Conservation (phyloP, 2,329 filamentous ascomycete genomes). For the Cadophora luteo-olivacea region DNA sequence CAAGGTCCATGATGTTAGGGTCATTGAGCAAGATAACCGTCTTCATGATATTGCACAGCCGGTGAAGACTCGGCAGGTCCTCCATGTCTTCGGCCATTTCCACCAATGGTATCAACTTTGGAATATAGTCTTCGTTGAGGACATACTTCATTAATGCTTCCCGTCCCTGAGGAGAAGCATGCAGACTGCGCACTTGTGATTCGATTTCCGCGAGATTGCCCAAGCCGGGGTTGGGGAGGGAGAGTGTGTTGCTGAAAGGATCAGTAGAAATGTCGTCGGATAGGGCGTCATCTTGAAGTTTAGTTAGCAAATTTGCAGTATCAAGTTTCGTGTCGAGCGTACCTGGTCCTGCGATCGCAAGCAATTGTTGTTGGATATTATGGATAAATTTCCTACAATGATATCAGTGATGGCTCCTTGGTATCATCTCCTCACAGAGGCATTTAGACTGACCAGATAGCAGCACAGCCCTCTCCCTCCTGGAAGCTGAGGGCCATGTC, state of each 20-base stretch:
- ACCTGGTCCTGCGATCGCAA: constrained; percentile 69
- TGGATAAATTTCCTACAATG: constrained; percentile 83
- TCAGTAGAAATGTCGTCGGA: constrained; percentile 88
- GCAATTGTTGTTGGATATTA: constrained; percentile 79
- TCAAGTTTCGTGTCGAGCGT: constrained; percentile 38
- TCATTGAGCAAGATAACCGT: constrained; percentile 94
- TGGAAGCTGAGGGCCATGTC: constrained; percentile 99
- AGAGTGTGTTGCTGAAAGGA: constrained; percentile 67
- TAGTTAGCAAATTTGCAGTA: background rate
- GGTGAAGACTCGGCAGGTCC: constrained; percentile 83
- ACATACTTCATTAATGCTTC: constrained; percentile 90
- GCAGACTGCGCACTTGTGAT: constrained; percentile 80
- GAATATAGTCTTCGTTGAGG: constrained; percentile 84
- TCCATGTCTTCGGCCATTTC: constrained; percentile 91
- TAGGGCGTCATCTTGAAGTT: constrained; percentile 74
- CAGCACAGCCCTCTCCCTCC: constrained; percentile 90
- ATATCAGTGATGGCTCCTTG: constrained; percentile 19
- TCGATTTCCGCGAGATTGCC: constrained; percentile 86
- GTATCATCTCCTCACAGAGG: background rate
- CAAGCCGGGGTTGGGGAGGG: constrained; percentile 81
- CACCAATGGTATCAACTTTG: constrained; percentile 84
- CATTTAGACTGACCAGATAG: constrained; percentile 75
- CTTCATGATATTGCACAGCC: constrained; percentile 98
- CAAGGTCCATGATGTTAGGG: constrained; percentile 90
- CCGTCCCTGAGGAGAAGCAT: constrained; percentile 74